These are phyloP conservation scores for Daldinia eschscholtzii DNA, from an alignment of 2,329 filamentous ascomycete genomes.

Conservation along the genomic window DNA sequence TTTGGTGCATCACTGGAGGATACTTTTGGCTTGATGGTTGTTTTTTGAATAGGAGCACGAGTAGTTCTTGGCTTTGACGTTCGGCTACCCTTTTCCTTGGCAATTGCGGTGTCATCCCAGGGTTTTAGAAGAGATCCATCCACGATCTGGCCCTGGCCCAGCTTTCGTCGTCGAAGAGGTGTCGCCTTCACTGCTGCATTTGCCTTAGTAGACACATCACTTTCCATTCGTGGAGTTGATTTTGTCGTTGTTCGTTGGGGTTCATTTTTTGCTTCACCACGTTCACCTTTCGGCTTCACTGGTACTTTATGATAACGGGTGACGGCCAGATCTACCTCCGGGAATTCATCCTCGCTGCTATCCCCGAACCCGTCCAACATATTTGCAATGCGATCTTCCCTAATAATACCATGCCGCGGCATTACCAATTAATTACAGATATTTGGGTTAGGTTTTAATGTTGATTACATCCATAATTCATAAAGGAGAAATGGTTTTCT, in stretches of 20 bases:
- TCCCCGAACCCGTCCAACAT: constrained; percentile 43
- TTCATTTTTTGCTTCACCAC: constrained; percentile 1
- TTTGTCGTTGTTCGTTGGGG: constrained; percentile 17
- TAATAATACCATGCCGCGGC: constrained; percentile 17
- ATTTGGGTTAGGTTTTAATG: constrained; percentile 1
- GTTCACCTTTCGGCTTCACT: constrained; percentile 4
- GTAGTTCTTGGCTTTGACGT: constrained; percentile 23
- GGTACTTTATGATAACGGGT: constrained; percentile 40
- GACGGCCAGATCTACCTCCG: constrained; percentile 55
- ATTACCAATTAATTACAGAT: constrained; percentile 5
- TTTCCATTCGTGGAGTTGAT: not conserved
- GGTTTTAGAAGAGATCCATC: constrained; percentile 49
- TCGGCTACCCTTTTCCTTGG: constrained; percentile 17
- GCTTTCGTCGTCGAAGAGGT: constrained; percentile 50
- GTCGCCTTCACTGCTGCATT: constrained; percentile 40
- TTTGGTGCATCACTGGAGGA: constrained; percentile 34
- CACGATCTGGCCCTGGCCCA: constrained; percentile 47
- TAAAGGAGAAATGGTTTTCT: not conserved
- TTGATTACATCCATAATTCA: constrained; percentile 1
- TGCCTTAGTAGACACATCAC: constrained; percentile 2
- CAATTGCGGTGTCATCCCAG: constrained; percentile 37
- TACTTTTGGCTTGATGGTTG: constrained; percentile 25
- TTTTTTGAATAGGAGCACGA: constrained; percentile 26
- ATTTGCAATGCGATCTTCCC: constrained; percentile 21
- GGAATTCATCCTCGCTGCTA: constrained; percentile 59